Evolutionary conservation across 1,284 basidiomycete genomes (phyloP), one percentile per base, ranked within the genome.

Genomic region (Coniferiporia sulphurascens): DNA sequence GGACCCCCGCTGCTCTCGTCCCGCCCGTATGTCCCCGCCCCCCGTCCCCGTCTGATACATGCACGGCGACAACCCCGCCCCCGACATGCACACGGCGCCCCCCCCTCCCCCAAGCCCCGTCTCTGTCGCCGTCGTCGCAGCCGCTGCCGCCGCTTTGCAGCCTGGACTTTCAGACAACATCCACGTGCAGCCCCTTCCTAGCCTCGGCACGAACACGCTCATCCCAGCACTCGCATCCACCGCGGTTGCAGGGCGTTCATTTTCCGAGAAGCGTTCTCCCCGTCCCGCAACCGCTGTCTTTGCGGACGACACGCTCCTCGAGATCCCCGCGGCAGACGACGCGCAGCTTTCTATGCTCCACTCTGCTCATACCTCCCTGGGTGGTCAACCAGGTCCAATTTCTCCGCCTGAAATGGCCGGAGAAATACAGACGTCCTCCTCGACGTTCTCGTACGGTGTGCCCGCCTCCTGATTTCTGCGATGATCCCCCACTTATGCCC

Each of bases 221-320:
- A 12, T 48, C 27, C 12, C 17, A 19, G 12, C 27, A 13, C 48
- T 10, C 3, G 17, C 48, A 12, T 19, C 48, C 19, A 15, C 36
- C 27, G 27, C 27, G 27, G 17, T 34, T 19, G 10, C 34, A 49
- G 45, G 9, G 12, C 52, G 38, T 38, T 54, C 52, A 8, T 27
- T 32, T 6, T 54, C 52, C 9, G 36, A 32, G 36, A 54, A 54
- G 38, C 36, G 34, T 19, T 54, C 52, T 36, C 35, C 52, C 38
- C 52, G 52, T 19, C 52, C 52, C 9, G n/a, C 52, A 2, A 54
- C 52, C 10, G 52, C 52, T 9, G 21, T 15, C n/a, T 41, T 54
- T 4, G 52, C 52, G n/a, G 52, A 38, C 21, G 35, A 43, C 4
- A 21, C 35, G 19, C 35, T 41, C 6, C 15, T 21, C 15, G 38